These are phyloP conservation scores for Fomitiporia mediterranea DNA, from an alignment of 1,284 basidiomycete genomes.

Conservation along the genomic window DNA sequence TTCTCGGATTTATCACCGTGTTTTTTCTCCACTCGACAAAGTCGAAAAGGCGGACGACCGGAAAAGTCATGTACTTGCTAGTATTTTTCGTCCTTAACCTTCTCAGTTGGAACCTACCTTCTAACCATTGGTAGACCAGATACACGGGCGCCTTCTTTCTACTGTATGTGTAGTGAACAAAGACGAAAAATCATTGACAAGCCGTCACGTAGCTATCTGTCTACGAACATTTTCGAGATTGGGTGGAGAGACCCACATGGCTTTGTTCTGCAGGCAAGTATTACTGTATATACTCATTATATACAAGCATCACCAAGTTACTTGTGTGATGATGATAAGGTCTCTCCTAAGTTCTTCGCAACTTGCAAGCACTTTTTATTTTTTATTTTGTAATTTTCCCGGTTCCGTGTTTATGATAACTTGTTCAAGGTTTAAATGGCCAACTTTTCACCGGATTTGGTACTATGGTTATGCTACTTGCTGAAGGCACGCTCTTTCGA, in stretches of 20 bases:
- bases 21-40: not conserved
- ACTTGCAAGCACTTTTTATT: not conserved
- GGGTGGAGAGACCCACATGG: not conserved
- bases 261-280: not conserved
- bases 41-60: not conserved
- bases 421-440: not conserved
- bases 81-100: not conserved
- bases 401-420: not conserved
- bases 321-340: too few relatives aligned
- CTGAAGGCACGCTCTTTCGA: not conserved
- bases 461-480: not conserved
- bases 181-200: not conserved
- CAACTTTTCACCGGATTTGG: not conserved
- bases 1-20: too few relatives aligned
- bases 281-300: not conserved
- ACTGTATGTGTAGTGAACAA: not conserved
- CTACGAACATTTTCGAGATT: not conserved
- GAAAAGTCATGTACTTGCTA: conserved; percentile 6
- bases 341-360: not conserved
- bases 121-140: not conserved
- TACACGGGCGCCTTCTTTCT: not conserved
- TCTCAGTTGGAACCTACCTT: too few relatives aligned
- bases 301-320: not conserved
- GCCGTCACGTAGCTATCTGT: not conserved
- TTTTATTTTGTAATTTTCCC: too few relatives aligned